Conservation (phyloP, 345 rosid genomes). For the Turritis glabra region DNA sequence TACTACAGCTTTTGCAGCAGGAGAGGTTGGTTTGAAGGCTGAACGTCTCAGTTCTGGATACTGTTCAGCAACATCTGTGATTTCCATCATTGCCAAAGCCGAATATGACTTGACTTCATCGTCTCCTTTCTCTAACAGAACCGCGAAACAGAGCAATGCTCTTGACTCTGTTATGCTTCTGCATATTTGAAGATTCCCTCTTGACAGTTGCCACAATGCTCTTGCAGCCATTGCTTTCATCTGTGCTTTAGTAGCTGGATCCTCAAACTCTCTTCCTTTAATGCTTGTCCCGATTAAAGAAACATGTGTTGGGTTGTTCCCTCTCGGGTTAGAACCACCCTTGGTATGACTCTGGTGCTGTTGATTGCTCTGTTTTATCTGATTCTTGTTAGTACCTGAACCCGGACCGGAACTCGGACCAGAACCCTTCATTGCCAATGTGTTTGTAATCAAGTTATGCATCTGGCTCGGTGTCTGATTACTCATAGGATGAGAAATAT, state of each 20-base stretch:
- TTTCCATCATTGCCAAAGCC: conserved; percentile 76
- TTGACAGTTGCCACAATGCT: conserved; percentile 69
- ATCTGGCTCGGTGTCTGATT: conserved; percentile 48
- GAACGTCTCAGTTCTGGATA: conserved; percentile 61
- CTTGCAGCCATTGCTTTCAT: conserved; percentile 85
- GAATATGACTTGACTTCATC: conserved; percentile 66
- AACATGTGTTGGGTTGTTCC: conserved; percentile 43
- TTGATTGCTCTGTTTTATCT: conserved; percentile 26
- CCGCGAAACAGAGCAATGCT: conserved; percentile 68
- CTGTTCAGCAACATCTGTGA: conserved; percentile 63
- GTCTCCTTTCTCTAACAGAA: conserved; percentile 61
- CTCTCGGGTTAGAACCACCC: conserved; percentile 34
- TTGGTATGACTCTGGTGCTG: conserved; percentile 31
- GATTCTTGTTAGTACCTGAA: conserved; percentile 22
- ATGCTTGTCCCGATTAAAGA: conserved; percentile 57
- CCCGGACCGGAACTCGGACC: conserved; percentile 8
- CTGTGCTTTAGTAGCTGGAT: conserved; percentile 58
- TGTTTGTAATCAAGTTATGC: conserved; percentile 50
- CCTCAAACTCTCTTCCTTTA: conserved; percentile 62
- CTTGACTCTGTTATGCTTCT: conserved; percentile 68
- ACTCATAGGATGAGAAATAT: conserved; percentile 48
- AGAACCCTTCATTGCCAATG: conserved; percentile 42
- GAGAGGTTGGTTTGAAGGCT: conserved; percentile 74
- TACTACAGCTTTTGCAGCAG: conserved; percentile 70
- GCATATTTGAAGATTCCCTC: conserved; percentile 61